These are phyloP conservation scores for Isabelozyma pseudorhagii DNA, from an alignment of 805 yeast species.

Conservation along the genomic window DNA sequence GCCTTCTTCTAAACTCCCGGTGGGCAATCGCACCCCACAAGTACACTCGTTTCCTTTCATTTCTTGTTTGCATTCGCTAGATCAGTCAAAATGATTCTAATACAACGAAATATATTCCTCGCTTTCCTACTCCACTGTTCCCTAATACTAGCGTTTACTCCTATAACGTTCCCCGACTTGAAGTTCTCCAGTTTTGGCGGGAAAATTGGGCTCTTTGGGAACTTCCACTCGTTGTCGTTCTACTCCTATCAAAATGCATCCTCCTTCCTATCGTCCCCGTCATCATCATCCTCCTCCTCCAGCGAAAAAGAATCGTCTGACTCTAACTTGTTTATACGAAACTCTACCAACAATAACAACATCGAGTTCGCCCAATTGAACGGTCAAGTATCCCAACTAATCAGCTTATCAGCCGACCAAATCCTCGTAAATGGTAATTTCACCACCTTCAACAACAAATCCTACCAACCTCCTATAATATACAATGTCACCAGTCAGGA, in stretches of 20 bases:
- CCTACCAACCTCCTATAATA: slow-evolving; percentile 30
- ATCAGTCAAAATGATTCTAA: neutral
- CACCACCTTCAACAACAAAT: slow-evolving; percentile 24
- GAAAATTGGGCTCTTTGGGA: slow-evolving; percentile 29
- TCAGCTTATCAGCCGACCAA: slow-evolving; percentile 21
- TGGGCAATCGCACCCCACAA: neutral
- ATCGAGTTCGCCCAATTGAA: slow-evolving; percentile 25
- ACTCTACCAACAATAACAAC: slow-evolving; percentile 13
- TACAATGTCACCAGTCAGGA: slow-evolving; percentile 25
- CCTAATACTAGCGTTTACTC: neutral
- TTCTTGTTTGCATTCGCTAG: neutral
- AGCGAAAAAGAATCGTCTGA: neutral
- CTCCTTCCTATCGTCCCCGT: slow-evolving; percentile 10
- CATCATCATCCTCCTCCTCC: neutral
- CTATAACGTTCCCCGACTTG: slow-evolving; percentile 15
- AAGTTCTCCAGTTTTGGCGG: slow-evolving; percentile 23
- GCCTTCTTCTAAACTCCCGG: neutral
- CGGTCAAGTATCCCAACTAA: slow-evolving; percentile 27
- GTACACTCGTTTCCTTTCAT: neutral
- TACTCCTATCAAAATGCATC: slow-evolving; percentile 26
- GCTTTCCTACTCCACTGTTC: neutral
- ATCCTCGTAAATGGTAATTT: slow-evolving; percentile 36
- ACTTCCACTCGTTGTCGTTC: slow-evolving; percentile 24
- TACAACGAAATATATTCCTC: neutral
- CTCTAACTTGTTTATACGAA: slow-evolving; percentile 19